phyloP scores from a whole-genome alignment of 345 rosid genomes.

The Heritiera littoralis region DNA sequence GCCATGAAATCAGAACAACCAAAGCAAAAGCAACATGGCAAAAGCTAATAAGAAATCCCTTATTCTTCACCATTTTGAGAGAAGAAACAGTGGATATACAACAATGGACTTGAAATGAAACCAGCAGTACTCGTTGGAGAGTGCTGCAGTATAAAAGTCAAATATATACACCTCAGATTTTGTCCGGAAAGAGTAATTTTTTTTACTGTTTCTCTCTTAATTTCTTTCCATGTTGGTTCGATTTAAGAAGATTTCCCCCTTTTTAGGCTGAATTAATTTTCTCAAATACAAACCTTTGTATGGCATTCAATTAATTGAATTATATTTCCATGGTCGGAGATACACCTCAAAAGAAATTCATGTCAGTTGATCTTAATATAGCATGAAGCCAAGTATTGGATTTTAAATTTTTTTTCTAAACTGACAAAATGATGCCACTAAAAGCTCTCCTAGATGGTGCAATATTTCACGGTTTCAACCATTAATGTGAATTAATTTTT shows the following conservation, averaged over 20 bases:
- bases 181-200: not conserved
- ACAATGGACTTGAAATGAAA: not conserved
- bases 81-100: not conserved
- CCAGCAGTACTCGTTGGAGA: not conserved
- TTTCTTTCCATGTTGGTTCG: too few relatives aligned
- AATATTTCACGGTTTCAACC: not conserved
- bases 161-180: not conserved
- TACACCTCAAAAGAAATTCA: too few relatives aligned
- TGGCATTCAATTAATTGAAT: too few relatives aligned
- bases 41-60: not conserved
- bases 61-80: slow-evolving; percentile 11
- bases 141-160: not conserved
- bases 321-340: too few relatives aligned
- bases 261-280: too few relatives aligned
- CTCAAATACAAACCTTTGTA: too few relatives aligned
- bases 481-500: slow-evolving; percentile 22
- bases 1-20: slow-evolving; percentile 9
- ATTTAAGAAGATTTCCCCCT: too few relatives aligned
- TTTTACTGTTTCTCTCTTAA: not conserved
- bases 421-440: not conserved
- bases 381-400: too few relatives aligned
- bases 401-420: too few relatives aligned
- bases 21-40: not conserved
- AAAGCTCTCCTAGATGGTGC: not conserved
- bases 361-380: too few relatives aligned